Evolutionary conservation across 2,329 filamentous ascomycete genomes (phyloP).

Genomic region (Alternaria hordeiaustralica): DNA sequence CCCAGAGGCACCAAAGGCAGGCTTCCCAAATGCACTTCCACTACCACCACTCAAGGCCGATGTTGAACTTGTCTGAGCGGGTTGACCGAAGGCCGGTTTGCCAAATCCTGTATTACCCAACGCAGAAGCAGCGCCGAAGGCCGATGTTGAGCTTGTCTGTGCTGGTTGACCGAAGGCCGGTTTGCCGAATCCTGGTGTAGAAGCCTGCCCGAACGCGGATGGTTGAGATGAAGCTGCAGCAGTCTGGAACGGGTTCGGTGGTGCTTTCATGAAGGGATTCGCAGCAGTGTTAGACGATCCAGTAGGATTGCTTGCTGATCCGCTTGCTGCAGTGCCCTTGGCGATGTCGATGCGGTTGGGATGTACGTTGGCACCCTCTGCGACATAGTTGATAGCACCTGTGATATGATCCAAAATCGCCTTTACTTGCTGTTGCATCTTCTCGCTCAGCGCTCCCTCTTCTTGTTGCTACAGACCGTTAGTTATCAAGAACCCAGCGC

Average conservation of each 20-base stretch:
- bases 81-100: slow-evolving; percentile 48
- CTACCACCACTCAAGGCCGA: not conserved
- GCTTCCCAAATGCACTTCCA: no score
- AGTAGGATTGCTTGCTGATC: slow-evolving; percentile 7
- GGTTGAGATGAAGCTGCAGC: slow-evolving; percentile 24
- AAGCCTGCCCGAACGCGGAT: slow-evolving; percentile 46
- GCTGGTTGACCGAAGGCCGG: slow-evolving; percentile 50
- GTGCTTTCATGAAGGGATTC: slow-evolving; percentile 36
- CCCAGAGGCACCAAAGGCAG: no score
- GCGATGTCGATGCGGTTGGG: slow-evolving; percentile 44
- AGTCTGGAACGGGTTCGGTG: slow-evolving; percentile 12
- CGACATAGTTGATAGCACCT: slow-evolving; percentile 62
- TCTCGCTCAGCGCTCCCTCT: slow-evolving; percentile 66
- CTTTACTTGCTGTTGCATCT: slow-evolving; percentile 73
- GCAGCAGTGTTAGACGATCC: slow-evolving; percentile 15
- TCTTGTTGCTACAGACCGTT: slow-evolving; percentile 62
- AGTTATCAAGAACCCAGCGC: slow-evolving; percentile 1
- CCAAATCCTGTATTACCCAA: not conserved
- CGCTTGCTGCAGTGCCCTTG: slow-evolving; percentile 27
- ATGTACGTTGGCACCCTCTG: slow-evolving; percentile 44
- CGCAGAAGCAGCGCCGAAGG: not conserved
- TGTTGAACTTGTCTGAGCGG: slow-evolving; percentile 15
- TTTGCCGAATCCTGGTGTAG: slow-evolving; percentile 43
- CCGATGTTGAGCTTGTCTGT: slow-evolving; percentile 29
- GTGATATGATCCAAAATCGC: slow-evolving; percentile 71